A percentile compares a stretch with the other conserved stretches of the same genome.
phyloP scores from a whole-genome alignment of 2,329 filamentous ascomycete species.

The Calonectria multiphialidica region DNA sequence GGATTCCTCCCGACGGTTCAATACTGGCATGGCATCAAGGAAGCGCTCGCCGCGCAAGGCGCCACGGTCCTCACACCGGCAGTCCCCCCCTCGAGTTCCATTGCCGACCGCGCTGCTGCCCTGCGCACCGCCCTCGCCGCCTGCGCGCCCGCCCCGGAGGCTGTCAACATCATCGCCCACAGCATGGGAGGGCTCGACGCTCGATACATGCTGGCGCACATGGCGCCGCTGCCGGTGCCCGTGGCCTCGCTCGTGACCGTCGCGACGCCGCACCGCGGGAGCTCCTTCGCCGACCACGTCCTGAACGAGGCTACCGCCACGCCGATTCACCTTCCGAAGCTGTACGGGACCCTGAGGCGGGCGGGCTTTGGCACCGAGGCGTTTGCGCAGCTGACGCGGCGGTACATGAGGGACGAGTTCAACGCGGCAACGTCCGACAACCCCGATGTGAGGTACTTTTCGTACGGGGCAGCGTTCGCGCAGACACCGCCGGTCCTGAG shows the following conservation, averaged over 20 bases:
- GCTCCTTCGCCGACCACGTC: constrained; percentile 66
- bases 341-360: constrained; percentile 63
- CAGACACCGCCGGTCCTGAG: constrained; percentile 69
- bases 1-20: constrained; percentile 66
- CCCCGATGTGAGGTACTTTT: constrained; percentile 68
- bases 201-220: constrained; percentile 72
- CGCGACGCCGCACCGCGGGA: constrained; percentile 68
- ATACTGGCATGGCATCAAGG: constrained; percentile 75
- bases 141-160: constrained; percentile 47
- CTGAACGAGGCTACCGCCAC: constrained; percentile 56
- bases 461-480: constrained; percentile 67
- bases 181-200: constrained; percentile 76
- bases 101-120: constrained; percentile 69
- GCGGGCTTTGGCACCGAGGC: constrained; percentile 69
- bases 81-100: constrained; percentile 71
- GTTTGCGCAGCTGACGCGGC: constrained; percentile 70
- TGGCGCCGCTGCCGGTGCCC: constrained; percentile 59
- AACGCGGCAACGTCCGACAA: constrained; percentile 69
- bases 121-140: constrained; percentile 67
- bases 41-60: constrained; percentile 66
- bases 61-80: constrained; percentile 70
- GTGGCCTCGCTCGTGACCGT: constrained; percentile 67
- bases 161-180: constrained; percentile 83
- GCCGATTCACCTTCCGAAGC: constrained; percentile 63
- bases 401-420: constrained; percentile 70